phyloP scores from a whole-genome alignment of 345 rosid genomes.

The thale cress (Arabidopsis thaliana) region DNA sequence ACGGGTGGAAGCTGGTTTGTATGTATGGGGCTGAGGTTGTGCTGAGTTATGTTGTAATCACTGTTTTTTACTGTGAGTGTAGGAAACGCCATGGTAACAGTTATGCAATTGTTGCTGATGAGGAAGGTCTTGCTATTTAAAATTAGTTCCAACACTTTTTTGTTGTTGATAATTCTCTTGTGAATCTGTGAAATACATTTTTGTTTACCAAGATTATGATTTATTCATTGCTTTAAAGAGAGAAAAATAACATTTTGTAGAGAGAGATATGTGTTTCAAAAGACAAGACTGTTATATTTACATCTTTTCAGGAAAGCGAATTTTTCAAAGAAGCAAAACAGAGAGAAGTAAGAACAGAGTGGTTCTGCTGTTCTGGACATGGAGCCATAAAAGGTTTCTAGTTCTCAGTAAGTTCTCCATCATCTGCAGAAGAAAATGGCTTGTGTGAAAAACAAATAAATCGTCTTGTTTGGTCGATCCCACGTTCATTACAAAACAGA shows the following conservation, averaged over 20 bases:
- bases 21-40: constrained; percentile 60
- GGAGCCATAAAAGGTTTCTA: no score
- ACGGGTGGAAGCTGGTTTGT: constrained; percentile 51
- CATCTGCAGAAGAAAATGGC: no score
- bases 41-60: constrained; percentile 62
- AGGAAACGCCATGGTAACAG: constrained; percentile 44
- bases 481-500: no score
- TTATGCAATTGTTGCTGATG: constrained; percentile 26
- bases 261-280: no score
- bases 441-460: no score
- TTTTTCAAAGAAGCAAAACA: no score
- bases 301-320: no score
- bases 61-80: constrained; percentile 70
- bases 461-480: no score
- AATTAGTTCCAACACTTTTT: neutral
- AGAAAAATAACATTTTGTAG: neutral
- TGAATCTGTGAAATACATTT: constrained; percentile 27
- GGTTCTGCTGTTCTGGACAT: no score
- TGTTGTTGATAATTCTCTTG: constrained; percentile 16
- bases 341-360: no score
- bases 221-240: neutral
- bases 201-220: neutral
- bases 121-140: constrained; percentile 28
- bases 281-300: no score
- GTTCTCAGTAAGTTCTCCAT: no score